Evolutionary conservation across 345 rosid species (phyloP).

Genomic region (Hibiscus tridactylites): DNA sequence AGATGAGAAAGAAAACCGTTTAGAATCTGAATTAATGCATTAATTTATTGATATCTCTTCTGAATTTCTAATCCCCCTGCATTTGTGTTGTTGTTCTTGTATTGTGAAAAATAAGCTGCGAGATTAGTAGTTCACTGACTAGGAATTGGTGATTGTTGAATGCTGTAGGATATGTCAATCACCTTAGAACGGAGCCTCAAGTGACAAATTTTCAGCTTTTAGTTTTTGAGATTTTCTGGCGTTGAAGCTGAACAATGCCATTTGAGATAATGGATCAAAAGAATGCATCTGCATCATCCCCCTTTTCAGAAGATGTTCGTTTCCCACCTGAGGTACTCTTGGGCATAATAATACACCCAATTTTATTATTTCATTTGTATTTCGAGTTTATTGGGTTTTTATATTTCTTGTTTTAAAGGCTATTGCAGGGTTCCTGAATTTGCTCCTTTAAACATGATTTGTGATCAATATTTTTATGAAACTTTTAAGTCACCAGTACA

Average conservation of each 20-base stretch:
- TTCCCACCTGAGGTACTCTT: constrained; percentile 44
- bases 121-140: neutral
- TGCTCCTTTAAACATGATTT: neutral
- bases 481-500: neutral
- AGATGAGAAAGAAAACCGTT: neutral
- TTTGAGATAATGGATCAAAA: constrained; percentile 61
- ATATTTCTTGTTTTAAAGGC: neutral
- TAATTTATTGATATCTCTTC: neutral
- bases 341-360: neutral
- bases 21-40: neutral
- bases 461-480: neutral
- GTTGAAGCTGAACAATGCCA: constrained; percentile 40
- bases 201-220: constrained; percentile 14
- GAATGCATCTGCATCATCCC: constrained; percentile 37
- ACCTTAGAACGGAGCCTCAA: constrained; percentile 14
- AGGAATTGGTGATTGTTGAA: constrained; percentile 12
- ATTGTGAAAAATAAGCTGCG: neutral
- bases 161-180: constrained; percentile 24
- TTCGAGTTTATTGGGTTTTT: neutral
- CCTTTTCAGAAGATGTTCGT: constrained; percentile 34
- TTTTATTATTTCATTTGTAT: constrained; percentile 5
- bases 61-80: neutral
- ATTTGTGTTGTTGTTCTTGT: neutral
- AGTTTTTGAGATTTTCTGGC: constrained; percentile 14
- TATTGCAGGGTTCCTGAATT: neutral